Base-by-base conservation (phyloP, 495 filamentous ascomycete species). In the Talaromyces wortmannii region DNA sequence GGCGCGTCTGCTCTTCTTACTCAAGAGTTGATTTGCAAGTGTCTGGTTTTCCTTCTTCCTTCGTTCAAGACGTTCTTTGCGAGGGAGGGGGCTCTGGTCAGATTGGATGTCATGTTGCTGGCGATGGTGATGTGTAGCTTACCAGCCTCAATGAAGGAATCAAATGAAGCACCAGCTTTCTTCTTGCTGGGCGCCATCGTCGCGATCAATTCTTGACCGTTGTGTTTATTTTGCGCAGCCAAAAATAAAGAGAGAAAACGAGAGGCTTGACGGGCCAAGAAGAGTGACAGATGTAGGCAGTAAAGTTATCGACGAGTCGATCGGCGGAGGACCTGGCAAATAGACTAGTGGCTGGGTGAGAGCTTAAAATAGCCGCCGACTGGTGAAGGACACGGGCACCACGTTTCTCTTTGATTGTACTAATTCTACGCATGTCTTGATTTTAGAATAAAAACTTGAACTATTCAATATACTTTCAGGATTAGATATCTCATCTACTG, bases 21-120 rank as follows among this genome's bases (percentile, higher is more conserved):
- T 80, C 45, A 92, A 81, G 18, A 94, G 83, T 58, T 83, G 75
- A 42, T 83, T 80, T 43, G 89, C 90, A 5, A 95, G 81, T 6
- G 77, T 74, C 66, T 90, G 80, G 56, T 87, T 82, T 63, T 84
- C 82, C 65, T 83, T 83, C 64, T 85, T 83, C 59, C 84, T 76
- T 44, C 87, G 87, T 63, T 81, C 87, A 86, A 55, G 31, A 59
- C 44, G 33, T 36, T 47, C 46, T 56, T 29, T 33, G 8, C 29
- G 49, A 47, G 33, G 53, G 47, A 48, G 56, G 53, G 53, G 23
- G 23, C 23, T 4, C 23, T 23, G 23, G 23, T 23, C 23, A 23
- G 23, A 23, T 23, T 4, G 23, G 23, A 32, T 53, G 30, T 16
- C 51, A 42, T 17, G 51, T 23, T 23, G 23, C 4, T 23, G 23